Percentiles rank a stretch among this genome's conserved stretches.
These are phyloP conservation scores for Gynochthodes officinalis DNA, from an alignment of 257 asterid genomes.

Conservation along the genomic window DNA sequence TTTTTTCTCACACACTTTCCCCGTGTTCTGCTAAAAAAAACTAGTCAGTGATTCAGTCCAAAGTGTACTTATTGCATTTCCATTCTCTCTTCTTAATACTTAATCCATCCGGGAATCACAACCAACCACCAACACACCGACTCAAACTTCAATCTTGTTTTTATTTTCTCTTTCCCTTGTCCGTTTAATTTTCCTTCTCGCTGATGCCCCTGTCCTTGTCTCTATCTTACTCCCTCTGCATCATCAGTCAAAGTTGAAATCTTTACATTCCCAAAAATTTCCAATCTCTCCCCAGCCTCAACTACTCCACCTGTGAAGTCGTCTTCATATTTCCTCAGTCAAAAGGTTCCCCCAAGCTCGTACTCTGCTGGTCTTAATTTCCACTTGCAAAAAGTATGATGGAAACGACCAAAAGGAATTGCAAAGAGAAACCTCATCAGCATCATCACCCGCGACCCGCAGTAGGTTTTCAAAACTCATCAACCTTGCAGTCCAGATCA, in stretches of 20 bases:
- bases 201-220: background rate
- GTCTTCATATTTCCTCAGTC: conserved; percentile 34
- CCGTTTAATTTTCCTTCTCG: background rate
- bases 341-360: conserved; percentile 22
- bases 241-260: conserved; percentile 3
- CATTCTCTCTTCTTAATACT: background rate
- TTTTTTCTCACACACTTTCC: conserved; percentile 1
- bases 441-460: background rate
- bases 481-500: conserved; percentile 1
- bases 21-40: background rate
- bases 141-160: background rate
- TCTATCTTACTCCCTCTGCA: background rate
- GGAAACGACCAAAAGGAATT: background rate
- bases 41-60: background rate
- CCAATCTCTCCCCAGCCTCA: conserved; percentile 20
- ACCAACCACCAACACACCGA: background rate
- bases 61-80: background rate
- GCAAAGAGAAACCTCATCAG: background rate
- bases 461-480: background rate
- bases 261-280: conserved; percentile 1
- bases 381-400: background rate
- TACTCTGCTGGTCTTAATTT: no score
- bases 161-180: background rate
- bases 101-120: no score
- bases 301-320: conserved; percentile 4